Base-by-base conservation (phyloP, 139 green algal genomes). In the Pleodorina starrii region DNA sequence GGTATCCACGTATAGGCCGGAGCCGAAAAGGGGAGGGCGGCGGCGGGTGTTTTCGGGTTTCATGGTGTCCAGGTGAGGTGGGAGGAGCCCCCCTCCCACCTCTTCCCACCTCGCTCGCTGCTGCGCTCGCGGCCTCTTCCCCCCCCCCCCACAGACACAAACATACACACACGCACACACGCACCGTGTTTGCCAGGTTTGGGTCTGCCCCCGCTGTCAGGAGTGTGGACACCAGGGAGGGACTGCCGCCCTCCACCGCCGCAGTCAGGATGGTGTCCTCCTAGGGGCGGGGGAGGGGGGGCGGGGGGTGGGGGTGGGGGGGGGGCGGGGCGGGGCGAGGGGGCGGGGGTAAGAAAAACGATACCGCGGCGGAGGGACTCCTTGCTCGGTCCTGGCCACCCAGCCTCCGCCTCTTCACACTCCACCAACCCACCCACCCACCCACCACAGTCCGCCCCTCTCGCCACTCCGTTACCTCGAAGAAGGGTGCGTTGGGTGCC, bases 211-310 rank as follows among this genome's bases (percentile, higher is more conserved):
- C 80, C 27, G 60, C 80, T 12, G 43, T 5, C 29, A 87, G 57
- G n/a, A 87, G 29, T 10, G 80, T 87, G 57, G 80, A 50, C 57
- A 87, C 80, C 40, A 87, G 59, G 25, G 80, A 59, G 6, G 80
- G 60, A 42, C 57, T 87, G 80, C 80, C 80, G 17, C 80, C 80
- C 32, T 87, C 80, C 59, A 87, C 80, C 27, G 80, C 80, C 36
- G 80, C 80, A 23, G 80, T 87, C 3, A 87, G 80, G 60, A 87
- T 63, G 43, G 80, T 87, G 80, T 87, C 80, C 29, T 78, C 80
- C 80, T 87, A 59, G 1, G 40, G 19, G 42, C 1, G 11, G 54
- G 38, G 17, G 19, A 10, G 51, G 7, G 35, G 1, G 38, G 12
- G 5, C 23, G 9, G 76, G 5, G 25, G 73, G n/a, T 32, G 2